phyloP scores from a whole-genome alignment of 768 basidiomycete species.

The Kondoa malvinella region DNA sequence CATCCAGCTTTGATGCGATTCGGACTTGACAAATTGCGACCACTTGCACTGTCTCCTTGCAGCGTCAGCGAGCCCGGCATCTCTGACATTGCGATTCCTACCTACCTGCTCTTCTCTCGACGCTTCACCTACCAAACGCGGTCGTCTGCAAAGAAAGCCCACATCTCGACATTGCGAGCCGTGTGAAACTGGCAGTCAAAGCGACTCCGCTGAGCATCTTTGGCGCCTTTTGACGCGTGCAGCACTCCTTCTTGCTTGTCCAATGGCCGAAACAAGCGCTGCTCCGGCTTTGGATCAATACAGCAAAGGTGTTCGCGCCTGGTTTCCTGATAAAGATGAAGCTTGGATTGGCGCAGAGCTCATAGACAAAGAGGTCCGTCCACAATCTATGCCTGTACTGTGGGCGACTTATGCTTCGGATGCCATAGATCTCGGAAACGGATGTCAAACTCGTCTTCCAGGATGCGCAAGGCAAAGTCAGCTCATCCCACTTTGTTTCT shows the following conservation, averaged over 20 bases:
- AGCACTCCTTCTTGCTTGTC: neutral
- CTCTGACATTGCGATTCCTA: no score
- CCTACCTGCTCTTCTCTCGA: no score
- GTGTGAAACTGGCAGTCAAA: no score
- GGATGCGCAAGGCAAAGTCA: slow-evolving; percentile 86
- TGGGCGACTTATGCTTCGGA: neutral
- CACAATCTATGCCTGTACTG: neutral
- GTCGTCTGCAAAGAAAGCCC: no score
- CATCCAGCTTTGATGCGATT: no score
- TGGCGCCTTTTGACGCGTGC: no score
- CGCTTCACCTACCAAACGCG: no score
- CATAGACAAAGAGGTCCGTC: slow-evolving; percentile 42
- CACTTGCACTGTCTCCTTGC: no score
- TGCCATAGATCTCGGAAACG: slow-evolving; percentile 40
- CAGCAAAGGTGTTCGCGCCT: slow-evolving; percentile 19
- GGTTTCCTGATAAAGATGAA: slow-evolving; percentile 82
- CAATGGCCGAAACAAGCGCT: slow-evolving; percentile 1
- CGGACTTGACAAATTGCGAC: no score
- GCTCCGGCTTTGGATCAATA: slow-evolving; percentile 8
- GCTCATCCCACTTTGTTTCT: slow-evolving; percentile 5
- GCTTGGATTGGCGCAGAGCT: slow-evolving; percentile 89
- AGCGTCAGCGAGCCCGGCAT: no score
- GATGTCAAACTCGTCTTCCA: slow-evolving; percentile 61
- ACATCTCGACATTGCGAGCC: no score
- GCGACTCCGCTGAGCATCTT: no score